A percentile compares a stretch with the other conserved stretches of the same genome.
Evolutionary conservation across 2,329 filamentous ascomycete genomes (phyloP).

Genomic region (Colletotrichum siamense): DNA sequence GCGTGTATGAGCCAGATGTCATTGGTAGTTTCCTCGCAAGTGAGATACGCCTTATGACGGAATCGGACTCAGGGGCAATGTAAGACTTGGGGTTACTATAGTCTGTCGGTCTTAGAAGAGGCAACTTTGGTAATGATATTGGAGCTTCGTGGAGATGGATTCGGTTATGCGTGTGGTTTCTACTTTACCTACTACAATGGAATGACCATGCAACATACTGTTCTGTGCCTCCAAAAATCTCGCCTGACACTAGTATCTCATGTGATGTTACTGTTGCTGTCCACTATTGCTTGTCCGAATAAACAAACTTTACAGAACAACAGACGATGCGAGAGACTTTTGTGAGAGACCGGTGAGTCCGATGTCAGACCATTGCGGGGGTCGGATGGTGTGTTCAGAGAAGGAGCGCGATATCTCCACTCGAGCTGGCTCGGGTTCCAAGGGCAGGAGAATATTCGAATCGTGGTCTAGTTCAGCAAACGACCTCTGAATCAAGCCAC

Average conservation of each 20-base stretch:
- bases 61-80: not conserved
- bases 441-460: too few species aligned
- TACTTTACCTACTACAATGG: not conserved
- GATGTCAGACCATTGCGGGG: not conserved
- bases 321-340: not conserved
- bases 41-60: not conserved
- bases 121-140: accelerated
- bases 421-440: too few species aligned
- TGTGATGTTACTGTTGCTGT: not conserved
- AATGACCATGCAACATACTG: accelerated
- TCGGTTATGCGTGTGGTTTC: not conserved
- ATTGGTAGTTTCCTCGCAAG: accelerated
- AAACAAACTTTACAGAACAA: not conserved
- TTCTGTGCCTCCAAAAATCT: accelerated
- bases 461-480: not conserved
- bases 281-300: not conserved
- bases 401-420: too few species aligned
- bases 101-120: not conserved
- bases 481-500: accelerated
- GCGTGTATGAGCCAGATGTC: not conserved
- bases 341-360: not conserved
- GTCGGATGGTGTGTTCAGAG: not conserved
- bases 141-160: not conserved
- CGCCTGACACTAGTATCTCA: not conserved
- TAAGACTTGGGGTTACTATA: not conserved